phyloP scores from a whole-genome alignment of 2,329 filamentous ascomycete genomes.

The Trichophyton rubrum region DNA sequence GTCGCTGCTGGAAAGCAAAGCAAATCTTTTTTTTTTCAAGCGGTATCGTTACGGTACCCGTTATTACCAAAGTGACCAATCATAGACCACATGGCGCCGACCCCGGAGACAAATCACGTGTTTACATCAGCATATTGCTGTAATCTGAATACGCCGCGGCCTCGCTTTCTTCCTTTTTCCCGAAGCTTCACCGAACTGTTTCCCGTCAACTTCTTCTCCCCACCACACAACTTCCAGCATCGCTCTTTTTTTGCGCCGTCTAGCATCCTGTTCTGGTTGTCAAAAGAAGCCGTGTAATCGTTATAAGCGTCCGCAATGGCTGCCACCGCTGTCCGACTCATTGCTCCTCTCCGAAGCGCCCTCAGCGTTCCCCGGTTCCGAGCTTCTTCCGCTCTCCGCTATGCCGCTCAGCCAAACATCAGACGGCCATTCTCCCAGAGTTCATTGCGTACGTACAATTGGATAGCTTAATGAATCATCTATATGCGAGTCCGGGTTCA shows the following conservation, averaged over 20 bases:
- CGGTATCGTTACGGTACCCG: background rate
- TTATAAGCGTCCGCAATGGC: conserved; percentile 23
- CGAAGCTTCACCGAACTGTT: background rate
- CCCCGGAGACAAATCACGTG: background rate
- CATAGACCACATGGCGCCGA: background rate
- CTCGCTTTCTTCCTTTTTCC: background rate
- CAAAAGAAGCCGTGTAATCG: background rate
- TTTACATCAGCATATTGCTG: background rate
- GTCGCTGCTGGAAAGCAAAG: background rate
- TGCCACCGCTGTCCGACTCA: conserved; percentile 21
- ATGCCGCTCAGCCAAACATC: conserved; percentile 6
- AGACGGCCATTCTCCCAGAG: conserved; percentile 31
- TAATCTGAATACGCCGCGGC: background rate
- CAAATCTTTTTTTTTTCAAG: background rate
- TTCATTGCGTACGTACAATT: conserved; percentile 25
- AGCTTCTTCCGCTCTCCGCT: conserved; percentile 11
- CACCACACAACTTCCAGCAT: background rate
- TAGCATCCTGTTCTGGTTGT: background rate
- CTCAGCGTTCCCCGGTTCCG: conserved; percentile 10
- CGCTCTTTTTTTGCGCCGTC: background rate
- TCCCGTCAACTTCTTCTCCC: background rate
- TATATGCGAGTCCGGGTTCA: background rate
- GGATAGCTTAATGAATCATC: conserved; percentile 4
- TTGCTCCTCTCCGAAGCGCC: conserved; percentile 12
- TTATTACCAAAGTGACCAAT: background rate